Evolutionary conservation across 202 grass and related monocot species (phyloP), one percentile per base, ranked within the genome.

Genomic region (Musa balbisiana): DNA sequence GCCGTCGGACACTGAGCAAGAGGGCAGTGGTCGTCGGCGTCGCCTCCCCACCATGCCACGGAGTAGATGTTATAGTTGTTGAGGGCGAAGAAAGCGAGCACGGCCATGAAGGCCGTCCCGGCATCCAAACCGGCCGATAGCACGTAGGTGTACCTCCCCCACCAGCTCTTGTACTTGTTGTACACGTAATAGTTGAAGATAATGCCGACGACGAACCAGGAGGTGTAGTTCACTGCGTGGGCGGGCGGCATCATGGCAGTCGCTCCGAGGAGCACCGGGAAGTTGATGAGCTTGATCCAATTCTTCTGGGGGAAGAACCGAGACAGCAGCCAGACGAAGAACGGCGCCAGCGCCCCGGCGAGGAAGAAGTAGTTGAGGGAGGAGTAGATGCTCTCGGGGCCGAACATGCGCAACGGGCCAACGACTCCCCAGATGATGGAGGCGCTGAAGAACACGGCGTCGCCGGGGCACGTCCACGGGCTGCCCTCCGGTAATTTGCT

Each of bases 381-480:
- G 9, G 8, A 43, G 33, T 86, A 86, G 75, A 78, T 71, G 60
- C 75, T 75, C 11, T 90, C 89, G 51, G 74, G 79, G 8, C 92
- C 87, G 65, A 96, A 96, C 87, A 96, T 96, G 15, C 87, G 87
- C 20, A 83, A 58, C 10, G 93, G 92, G 0, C 89, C 92, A n/a
- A 96, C 90, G 21, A 96, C 92, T 19, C 92, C 89, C 92, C 90
- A 92, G 78, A 96, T 92, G 78, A 96, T 89, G 62, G 92, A 96
- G 1, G 92, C 87, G 74, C 92, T 92, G 85, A 81, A 96, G 74
- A 96, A 96, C 29, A 96, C 87, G 63, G 88, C 85, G 78, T 92
- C 92, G 53, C 82, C 69, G 0, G 92, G 92, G 70, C 92, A 96
- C 73, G 92, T 90, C 92, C 90, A 92, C 0, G 92, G 92, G 85